A percentile compares a stretch with the other conserved stretches of the same genome.
These are phyloP conservation scores for Trichoderma simmonsii DNA, from an alignment of 2,329 filamentous ascomycete genomes.

Conservation along the genomic window DNA sequence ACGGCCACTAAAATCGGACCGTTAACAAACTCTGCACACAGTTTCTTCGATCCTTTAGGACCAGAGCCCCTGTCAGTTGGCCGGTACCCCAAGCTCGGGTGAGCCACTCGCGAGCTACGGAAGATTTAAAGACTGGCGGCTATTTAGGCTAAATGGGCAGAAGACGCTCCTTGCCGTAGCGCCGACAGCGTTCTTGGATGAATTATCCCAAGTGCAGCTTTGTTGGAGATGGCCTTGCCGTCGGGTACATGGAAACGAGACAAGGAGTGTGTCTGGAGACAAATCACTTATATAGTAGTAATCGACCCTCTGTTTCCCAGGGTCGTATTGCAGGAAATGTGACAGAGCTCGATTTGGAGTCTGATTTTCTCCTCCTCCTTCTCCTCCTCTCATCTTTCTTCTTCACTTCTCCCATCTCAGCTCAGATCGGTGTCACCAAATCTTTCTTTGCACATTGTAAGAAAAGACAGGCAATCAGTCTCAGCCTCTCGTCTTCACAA, in stretches of 20 bases:
- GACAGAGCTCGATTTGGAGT: conserved; percentile 7
- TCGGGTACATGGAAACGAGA: conserved; percentile 11
- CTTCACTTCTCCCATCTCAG: not conserved
- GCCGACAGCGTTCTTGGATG: not conserved
- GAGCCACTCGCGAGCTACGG: conserved; percentile 16
- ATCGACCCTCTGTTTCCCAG: conserved; percentile 6
- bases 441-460: not conserved
- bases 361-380: not conserved
- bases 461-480: not conserved
- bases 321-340: conserved; percentile 13
- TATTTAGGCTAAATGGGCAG: conserved; percentile 12
- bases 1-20: conserved; percentile 14
- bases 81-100: not conserved
- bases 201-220: not conserved
- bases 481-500: conserved; percentile 8
- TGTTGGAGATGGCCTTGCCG: not conserved
- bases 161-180: conserved; percentile 14
- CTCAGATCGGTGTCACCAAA: not conserved
- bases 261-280: not conserved
- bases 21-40: not conserved
- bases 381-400: not conserved
- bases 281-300: conserved; percentile 17
- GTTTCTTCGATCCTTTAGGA: conserved; percentile 1
- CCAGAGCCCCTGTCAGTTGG: conserved; percentile 9
- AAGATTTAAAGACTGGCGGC: conserved; percentile 9